A percentile compares a stretch with the other conserved stretches of the same genome.
Conservation (phyloP, 2,329 filamentous ascomycete species). For the Phialocephala subalpina region DNA sequence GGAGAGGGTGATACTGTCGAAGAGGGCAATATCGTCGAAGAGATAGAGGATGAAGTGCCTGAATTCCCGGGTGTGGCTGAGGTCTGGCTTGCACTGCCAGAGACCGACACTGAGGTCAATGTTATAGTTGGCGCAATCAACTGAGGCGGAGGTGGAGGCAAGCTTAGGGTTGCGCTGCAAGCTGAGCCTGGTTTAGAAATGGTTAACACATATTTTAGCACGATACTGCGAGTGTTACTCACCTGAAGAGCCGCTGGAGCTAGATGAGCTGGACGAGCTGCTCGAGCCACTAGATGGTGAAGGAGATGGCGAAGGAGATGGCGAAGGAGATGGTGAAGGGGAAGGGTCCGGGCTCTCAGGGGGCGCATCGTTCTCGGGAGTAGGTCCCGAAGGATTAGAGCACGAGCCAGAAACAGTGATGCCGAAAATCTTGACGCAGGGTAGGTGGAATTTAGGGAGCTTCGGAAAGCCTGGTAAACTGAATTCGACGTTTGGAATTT, state of each 20-base stretch:
- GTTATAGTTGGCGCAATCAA: slow-evolving; percentile 9
- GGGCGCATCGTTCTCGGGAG: slow-evolving; percentile 2
- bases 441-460: slow-evolving; percentile 5
- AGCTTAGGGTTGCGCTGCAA: slow-evolving; percentile 5
- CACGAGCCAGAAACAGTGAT: background rate
- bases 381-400: slow-evolving; percentile 5
- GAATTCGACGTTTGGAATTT: slow-evolving; percentile 3
- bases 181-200: slow-evolving; percentile 9
- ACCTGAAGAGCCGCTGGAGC: slow-evolving; percentile 13
- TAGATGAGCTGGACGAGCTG: slow-evolving; percentile 10
- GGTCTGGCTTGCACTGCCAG: slow-evolving; percentile 12
- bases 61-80: background rate
- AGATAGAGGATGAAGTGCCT: slow-evolving; percentile 10
- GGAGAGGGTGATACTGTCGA: too few species aligned
- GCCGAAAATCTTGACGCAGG: slow-evolving; percentile 13
- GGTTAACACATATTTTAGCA: slow-evolving; percentile 14
- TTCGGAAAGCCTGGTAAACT: background rate
- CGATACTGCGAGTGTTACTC: slow-evolving; percentile 10
- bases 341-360: slow-evolving; percentile 10
- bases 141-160: slow-evolving; percentile 7
- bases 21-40: background rate
- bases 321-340: too few species aligned
- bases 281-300: slow-evolving; percentile 6
- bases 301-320: background rate
- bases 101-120: slow-evolving; percentile 11